Evolutionary conservation across 805 yeast genomes (phyloP), one percentile per base, ranked within the genome.

Genomic region (Cyberlindnera sargentensis): DNA sequence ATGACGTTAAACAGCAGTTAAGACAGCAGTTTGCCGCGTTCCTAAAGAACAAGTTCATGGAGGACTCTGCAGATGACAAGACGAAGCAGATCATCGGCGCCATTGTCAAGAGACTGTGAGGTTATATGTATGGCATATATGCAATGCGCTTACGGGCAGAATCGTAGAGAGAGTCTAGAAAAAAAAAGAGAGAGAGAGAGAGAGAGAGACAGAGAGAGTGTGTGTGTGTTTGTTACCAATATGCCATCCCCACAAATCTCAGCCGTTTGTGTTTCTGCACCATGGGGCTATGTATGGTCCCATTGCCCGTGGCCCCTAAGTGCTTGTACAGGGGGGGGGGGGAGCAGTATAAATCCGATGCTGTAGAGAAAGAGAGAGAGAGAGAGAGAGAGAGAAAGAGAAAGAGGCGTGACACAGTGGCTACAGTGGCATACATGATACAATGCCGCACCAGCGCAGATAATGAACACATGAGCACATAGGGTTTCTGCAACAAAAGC

Each of bases 1-100:
- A 60, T 39, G 62, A 58, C 32, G 40, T 34, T 41, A 63, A 64
- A 38, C 60, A 56, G 11, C 52, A 58, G 26, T 55, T 78, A 38
- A 68, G 65, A 42, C 48, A 49, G n/a, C 38, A 48, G 23, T 47
- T 39, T 36, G 31, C 50, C 2, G 41, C 46, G 3, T 53, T 47
- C 41, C 41, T 57, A 31, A 40, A 29, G 31, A 50, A 46, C 4
- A 49, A 45, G 68, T 52, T 73, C 70, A 25, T 76, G 72, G 43
- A 48, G 8, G 41, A 44, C 34, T 47, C 37, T 11, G 33, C 40
- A 9, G 51, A 51, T 7, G 58, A 48, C 28, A 48, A 43, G 34
- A 49, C 52, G 3, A 51, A 45, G 35, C 49, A 47, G 31, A 53
- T 57, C 36, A 40, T 57, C 42, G 40, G 48, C 6, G 43, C 60